phyloP scores from a whole-genome alignment of 78 protist genomes.

The Dictyostelium discoideum region dicty_2.7 NC_007088.5:6159501-6160000 shows the following conservation, averaged over 20 bases:
- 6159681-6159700: slow-evolving; percentile 39
- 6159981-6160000: slow-evolving; percentile 57
- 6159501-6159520: slow-evolving; percentile 31
- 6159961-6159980: slow-evolving; percentile 30
- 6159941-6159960: background rate
- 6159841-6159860: slow-evolving; percentile 58
- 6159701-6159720: slow-evolving; percentile 12
- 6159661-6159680: slow-evolving; percentile 31
- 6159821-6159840: slow-evolving; percentile 2
- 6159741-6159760: background rate
- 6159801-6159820: background rate
- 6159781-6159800: no score
- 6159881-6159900: slow-evolving; percentile 71
- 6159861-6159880: slow-evolving; percentile 52
- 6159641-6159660: slow-evolving; percentile 43
- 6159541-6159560: background rate
- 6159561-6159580: background rate
- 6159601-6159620: slow-evolving; percentile 2
- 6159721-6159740: background rate
- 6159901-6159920: slow-evolving; percentile 41
- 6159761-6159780: background rate
- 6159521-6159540: slow-evolving; percentile 5
- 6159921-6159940: slow-evolving; percentile 15
- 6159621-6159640: slow-evolving; percentile 18
- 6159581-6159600: slow-evolving; percentile 1